Evolutionary conservation across 169 alveolate species (phyloP), one percentile per base, ranked within the genome.

Genomic region (Cryptosporidium ubiquitum): DNA sequence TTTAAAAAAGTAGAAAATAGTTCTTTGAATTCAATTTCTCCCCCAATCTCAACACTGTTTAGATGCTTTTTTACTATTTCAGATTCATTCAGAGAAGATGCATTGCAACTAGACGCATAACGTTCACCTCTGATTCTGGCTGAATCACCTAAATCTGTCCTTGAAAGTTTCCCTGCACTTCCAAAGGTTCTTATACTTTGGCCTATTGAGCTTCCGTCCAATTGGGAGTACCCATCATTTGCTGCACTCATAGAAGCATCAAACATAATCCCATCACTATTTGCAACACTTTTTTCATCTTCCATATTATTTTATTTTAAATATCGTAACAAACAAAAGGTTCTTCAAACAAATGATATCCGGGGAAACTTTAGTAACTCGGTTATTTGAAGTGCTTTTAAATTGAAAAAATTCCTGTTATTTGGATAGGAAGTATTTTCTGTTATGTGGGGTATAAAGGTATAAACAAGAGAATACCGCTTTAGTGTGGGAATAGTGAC

Each of bases 1-100:
- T 31, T 79, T 40, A 79, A 40, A 79, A 79, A 79, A 23, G 75
- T 60, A 9, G 52, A 44, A 42, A 79, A 79, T 79, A 79, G 23
- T 47, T 79, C 89, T 37, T 79, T 79, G 23, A 79, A 79, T 64
- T 79, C 89, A 29, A 31, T n/a, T n/a, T 79, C 89, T 0, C 89
- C 89, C 5, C 68, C 75, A 20, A 79, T 14, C 42, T 64, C 68
- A 26, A 79, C 20, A 20, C 55, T 79, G 23, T 79, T 52, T 9
- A 64, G 3, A 10, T 64, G 42, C 20, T 79, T 64, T 39, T 52
- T 64, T 23, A 58, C 68, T 26, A 64, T 42, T 20, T 79, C 89
- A 1, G 75, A 58, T n/a, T 58, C 60, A 42, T 64, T 61, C n/a
- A 60, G 31, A 9, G 89, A 79, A 23, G 69, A 71, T 12, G 85